A percentile compares a stretch with the other conserved stretches of the same genome.
These are phyloP conservation scores for Colletotrichum limetticola DNA, from an alignment of 2,329 filamentous ascomycete species.

Conservation along the genomic window DNA sequence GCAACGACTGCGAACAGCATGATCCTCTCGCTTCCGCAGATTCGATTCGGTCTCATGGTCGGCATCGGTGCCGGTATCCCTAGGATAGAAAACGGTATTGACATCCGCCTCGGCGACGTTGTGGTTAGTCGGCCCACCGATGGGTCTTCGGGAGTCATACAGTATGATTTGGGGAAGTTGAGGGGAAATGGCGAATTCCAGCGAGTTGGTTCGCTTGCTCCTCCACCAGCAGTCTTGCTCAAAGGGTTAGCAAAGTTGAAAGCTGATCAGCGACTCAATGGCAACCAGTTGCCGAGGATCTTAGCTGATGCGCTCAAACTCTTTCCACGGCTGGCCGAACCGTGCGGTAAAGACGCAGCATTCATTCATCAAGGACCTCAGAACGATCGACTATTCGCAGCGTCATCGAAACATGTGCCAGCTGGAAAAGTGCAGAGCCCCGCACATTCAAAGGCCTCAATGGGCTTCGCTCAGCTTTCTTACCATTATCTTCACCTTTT, in stretches of 20 bases:
- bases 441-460: no score
- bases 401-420: slow-evolving; percentile 30
- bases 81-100: slow-evolving; percentile 20
- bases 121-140: slow-evolving; percentile 22
- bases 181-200: background rate
- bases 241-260: slow-evolving; percentile 24
- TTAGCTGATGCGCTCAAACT: slow-evolving; percentile 22
- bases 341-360: slow-evolving; percentile 17
- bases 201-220: slow-evolving; percentile 19
- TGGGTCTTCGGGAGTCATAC: slow-evolving; percentile 24
- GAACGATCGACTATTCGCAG: slow-evolving; percentile 35
- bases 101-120: slow-evolving; percentile 37
- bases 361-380: slow-evolving; percentile 29
- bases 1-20: slow-evolving; percentile 41
- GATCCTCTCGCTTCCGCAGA: slow-evolving; percentile 37
- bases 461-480: background rate
- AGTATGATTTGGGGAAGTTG: slow-evolving; percentile 35
- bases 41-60: slow-evolving; percentile 35
- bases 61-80: slow-evolving; percentile 40
- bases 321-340: slow-evolving; percentile 27
- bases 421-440: no score
- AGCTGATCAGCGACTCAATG: slow-evolving; percentile 15
- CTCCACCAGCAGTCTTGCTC: slow-evolving; percentile 25
- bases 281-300: slow-evolving; percentile 21
- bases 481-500: background rate